Base-by-base conservation (phyloP, 2,329 filamentous ascomycete genomes). In the Penicillium griseofulvum region DNA sequence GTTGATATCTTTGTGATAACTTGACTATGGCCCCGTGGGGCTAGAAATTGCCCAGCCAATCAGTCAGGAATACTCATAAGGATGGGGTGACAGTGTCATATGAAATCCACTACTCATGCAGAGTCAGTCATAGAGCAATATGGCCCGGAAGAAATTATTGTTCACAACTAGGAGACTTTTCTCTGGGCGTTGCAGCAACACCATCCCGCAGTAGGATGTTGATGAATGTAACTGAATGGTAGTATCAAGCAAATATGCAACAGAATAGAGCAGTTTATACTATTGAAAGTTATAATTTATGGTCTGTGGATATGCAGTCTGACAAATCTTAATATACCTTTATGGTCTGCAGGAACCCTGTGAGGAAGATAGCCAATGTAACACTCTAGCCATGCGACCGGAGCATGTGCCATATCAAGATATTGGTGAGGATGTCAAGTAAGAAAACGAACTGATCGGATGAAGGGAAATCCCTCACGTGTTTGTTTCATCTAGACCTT, bases 381-480 rank as follows among this genome's bases (percentile, higher is more conserved):
- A 62, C 60, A 57, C 22, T 46, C n/a, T 31, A 41, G 24, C 60
- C 62, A 64, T 63, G 60, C 52, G 60, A 57, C 52, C 45, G 38
- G 54, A 7, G 42, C 58, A 60, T 58, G 56, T 64, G 56, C 52
- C 52, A 45, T 50, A 14, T 24, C 9, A 14, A 6, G 6, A 1
- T 6, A 1, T 12, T 24, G 10, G 3, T 11, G 5, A 49, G 7
- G 16, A 17, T 19, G 29, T 17, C 8, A 8, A 14, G 12, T 24
- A 4, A 28, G 34, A 22, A 9, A 7, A 29, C 2, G 24, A 29
- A 39, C 24, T 38, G 34, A 39, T 29, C 45, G n/a, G n/a, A 38
- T 11, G 31, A 45, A 22, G 19, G 29, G 45, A n/a, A 24, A 2
- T 24, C 17, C 9, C 8, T 41, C 47, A 49, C 11, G 28, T 49